Conservation (phyloP, 768 basidiomycete genomes). For the Scleroderma bovista region DNA sequence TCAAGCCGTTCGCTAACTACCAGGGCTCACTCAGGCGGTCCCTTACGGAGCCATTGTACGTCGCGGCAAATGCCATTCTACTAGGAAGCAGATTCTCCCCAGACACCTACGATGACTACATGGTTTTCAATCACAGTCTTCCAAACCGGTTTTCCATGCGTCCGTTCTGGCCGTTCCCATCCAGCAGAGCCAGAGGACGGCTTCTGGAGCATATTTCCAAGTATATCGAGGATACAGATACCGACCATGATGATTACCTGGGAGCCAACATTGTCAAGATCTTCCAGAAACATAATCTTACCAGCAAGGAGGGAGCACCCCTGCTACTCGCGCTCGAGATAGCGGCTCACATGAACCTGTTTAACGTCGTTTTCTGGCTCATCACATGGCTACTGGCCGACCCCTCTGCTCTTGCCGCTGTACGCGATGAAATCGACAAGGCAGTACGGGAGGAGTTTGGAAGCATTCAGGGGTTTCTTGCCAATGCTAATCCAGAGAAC, state of each 20-base stretch:
- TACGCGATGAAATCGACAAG: conserved; percentile 42
- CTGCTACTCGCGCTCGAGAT: conserved; percentile 17
- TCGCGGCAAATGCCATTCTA: conserved; percentile 12
- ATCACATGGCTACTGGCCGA: conserved; percentile 34
- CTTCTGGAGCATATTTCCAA: conserved; percentile 5
- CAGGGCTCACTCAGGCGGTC: conserved; percentile 12
- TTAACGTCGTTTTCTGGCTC: conserved; percentile 17
- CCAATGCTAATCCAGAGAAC: conserved; percentile 4
- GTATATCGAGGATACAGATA: conserved; percentile 11
- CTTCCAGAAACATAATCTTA: conserved; percentile 15
- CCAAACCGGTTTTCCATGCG: conserved; percentile 14
- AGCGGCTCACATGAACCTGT: conserved; percentile 16
- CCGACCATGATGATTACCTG: conserved; percentile 6
- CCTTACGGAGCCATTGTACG: conserved; percentile 14
- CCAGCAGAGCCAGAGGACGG: conserved; percentile 10
- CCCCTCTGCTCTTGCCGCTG: conserved; percentile 36
- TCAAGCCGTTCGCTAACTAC: conserved; percentile 4
- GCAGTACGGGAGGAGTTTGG: conserved; percentile 9
- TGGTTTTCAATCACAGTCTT: conserved; percentile 13
- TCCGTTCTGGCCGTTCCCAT: conserved; percentile 10
- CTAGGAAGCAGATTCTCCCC: conserved; percentile 16
- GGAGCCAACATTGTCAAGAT: conserved; percentile 10
- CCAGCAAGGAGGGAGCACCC: conserved; percentile 12
- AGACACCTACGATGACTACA: conserved; percentile 18
- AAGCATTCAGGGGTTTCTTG: conserved; percentile 10